Conservation (phyloP, 1,284 basidiomycete species). For the Fomitopsis palustris region DNA sequence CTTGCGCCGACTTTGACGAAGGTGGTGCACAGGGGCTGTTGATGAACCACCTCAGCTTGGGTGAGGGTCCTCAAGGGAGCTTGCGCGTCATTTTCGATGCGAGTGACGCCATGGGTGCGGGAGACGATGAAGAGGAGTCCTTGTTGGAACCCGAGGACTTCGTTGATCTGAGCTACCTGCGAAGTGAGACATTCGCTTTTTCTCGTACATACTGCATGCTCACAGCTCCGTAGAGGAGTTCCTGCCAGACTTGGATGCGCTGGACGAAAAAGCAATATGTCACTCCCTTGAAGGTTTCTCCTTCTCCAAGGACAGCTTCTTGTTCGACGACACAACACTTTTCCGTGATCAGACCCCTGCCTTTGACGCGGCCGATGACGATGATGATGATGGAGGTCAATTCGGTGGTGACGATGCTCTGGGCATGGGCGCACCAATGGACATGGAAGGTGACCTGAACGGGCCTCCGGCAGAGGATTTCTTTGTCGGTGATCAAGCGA, state of each 20-base stretch:
- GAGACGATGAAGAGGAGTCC: constrained; percentile 68
- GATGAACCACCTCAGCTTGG: constrained; percentile 86
- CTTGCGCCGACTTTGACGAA: constrained; percentile 97
- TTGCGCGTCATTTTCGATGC: constrained; percentile 96
- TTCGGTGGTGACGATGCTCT: constrained; percentile 29
- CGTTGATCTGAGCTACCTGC: constrained; percentile 66
- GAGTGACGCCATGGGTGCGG: constrained; percentile 83
- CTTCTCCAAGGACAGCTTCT: constrained; percentile 62
- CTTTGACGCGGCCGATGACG: constrained; percentile 42
- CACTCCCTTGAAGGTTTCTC: constrained; percentile 79
- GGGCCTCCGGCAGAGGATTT: constrained; percentile 66
- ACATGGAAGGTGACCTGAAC: constrained; percentile 42
- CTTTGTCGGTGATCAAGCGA: constrained; percentile 70
- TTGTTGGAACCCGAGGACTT: constrained; percentile 60
- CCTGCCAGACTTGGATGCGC: constrained; percentile 59
- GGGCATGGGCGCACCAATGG: constrained; percentile 34
- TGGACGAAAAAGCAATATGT: constrained; percentile 73
- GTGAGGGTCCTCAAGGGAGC: constrained; percentile 75
- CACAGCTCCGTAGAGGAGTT: constrained; percentile 46
- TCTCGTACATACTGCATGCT: constrained; percentile 10
- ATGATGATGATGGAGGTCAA: constrained; percentile 38
- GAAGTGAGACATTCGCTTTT: constrained; percentile 46
- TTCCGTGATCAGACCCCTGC: constrained; percentile 46
- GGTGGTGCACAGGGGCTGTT: constrained; percentile 93
- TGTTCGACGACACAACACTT: constrained; percentile 60